Evolutionary conservation across 768 basidiomycete genomes (phyloP).

Genomic region (Trametes cubensis): DNA sequence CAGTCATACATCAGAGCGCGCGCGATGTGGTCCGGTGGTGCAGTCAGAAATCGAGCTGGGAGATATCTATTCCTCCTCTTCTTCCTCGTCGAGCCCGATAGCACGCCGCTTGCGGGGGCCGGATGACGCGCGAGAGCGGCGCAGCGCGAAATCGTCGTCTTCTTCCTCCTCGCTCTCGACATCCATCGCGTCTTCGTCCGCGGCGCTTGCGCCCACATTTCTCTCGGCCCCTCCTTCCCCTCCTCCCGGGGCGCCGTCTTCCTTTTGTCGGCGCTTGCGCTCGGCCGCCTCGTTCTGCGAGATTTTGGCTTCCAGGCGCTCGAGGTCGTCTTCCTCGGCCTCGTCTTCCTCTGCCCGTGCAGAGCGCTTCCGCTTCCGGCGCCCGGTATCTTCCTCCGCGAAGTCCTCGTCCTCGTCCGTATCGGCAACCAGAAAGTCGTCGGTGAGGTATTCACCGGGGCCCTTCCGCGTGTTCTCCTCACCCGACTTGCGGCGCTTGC

Average conservation of each 20-base stretch:
- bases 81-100: constrained; percentile 62
- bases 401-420: constrained; percentile 59
- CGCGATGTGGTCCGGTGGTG: background rate
- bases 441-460: constrained; percentile 75
- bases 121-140: constrained; percentile 51
- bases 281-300: constrained; percentile 56
- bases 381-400: constrained; percentile 16
- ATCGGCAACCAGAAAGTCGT: constrained; percentile 85
- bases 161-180: constrained; percentile 77
- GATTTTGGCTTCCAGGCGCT: constrained; percentile 72
- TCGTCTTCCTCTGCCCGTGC: constrained; percentile 33
- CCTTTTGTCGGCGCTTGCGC: constrained; percentile 45
- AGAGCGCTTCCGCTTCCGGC: constrained; percentile 19
- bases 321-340: constrained; percentile 62
- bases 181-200: constrained; percentile 59
- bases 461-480: constrained; percentile 48
- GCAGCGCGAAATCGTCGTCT: constrained; percentile 69
- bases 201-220: constrained; percentile 34
- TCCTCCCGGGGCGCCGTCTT: constrained; percentile 31
- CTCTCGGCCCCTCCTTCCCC: constrained; percentile 33
- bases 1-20: background rate
- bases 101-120: constrained; percentile 58
- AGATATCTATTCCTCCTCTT: constrained; percentile 55
- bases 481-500: constrained; percentile 39
- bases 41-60: background rate